These are phyloP conservation scores for Thermomucor indicae-seudaticae DNA, from an alignment of 371 early-diverging fungal genomes.

Conservation along the genomic window DNA sequence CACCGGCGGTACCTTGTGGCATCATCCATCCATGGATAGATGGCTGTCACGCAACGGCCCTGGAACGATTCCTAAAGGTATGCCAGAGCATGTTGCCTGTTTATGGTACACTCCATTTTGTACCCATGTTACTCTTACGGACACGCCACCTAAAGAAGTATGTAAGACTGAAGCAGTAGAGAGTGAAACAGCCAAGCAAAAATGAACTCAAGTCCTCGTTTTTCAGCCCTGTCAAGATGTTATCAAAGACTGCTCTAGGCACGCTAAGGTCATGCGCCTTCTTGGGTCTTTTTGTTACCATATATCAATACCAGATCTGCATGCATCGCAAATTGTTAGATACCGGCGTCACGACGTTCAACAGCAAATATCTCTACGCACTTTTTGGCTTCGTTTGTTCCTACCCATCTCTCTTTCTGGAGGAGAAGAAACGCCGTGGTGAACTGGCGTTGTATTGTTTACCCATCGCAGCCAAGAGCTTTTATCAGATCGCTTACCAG, in stretches of 20 bases:
- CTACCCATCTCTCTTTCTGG: slow-evolving; percentile 59
- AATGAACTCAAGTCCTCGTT: too few relatives aligned
- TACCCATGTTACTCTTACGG: slow-evolving; percentile 62
- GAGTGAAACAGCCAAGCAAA: not conserved
- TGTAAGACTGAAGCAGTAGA: slow-evolving; percentile 8
- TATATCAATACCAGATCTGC: slow-evolving; percentile 62
- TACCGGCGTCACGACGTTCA: slow-evolving; percentile 25
- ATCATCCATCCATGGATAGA: slow-evolving; percentile 60
- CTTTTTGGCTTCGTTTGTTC: slow-evolving; percentile 54
- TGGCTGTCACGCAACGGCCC: slow-evolving; percentile 42
- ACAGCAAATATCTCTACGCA: slow-evolving; percentile 64
- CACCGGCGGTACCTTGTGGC: slow-evolving; percentile 42
- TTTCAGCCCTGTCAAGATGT: slow-evolving; percentile 46
- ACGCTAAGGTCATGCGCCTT: slow-evolving; percentile 62
- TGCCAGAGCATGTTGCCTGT: slow-evolving; percentile 59
- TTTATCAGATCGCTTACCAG: slow-evolving; percentile 55
- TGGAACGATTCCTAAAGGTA: slow-evolving; percentile 51
- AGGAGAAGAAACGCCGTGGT: slow-evolving; percentile 61
- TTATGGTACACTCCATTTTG: slow-evolving; percentile 70
- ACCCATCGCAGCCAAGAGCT: slow-evolving; percentile 58
- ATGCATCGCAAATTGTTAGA: slow-evolving; percentile 52
- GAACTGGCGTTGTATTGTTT: slow-evolving; percentile 68
- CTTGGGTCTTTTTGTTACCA: slow-evolving; percentile 55
- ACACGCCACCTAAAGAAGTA: slow-evolving; percentile 53
- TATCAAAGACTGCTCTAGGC: slow-evolving; percentile 45